Conservation (phyloP, 1,284 basidiomycete species). For the Blastosporella zonata region DNA sequence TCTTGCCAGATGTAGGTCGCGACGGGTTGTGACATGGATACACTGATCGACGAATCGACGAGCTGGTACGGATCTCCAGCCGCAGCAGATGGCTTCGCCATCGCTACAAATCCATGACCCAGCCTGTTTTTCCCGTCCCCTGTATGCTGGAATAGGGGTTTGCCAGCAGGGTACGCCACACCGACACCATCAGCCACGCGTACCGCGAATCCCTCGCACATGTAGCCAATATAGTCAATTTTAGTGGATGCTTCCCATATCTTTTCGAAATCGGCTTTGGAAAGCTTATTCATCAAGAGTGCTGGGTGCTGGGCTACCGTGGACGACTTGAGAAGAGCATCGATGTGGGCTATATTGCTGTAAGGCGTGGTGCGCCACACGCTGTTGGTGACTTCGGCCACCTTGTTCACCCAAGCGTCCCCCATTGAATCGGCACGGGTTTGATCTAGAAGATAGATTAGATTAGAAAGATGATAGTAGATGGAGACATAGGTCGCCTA, state of each 20-base stretch:
- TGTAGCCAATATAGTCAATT: not conserved
- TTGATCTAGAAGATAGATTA: not conserved
- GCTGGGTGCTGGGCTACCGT: not conserved
- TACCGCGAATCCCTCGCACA: not conserved
- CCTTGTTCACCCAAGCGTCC: not conserved
- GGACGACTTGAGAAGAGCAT: not conserved
- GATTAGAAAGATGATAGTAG: not conserved
- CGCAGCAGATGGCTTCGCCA: not conserved
- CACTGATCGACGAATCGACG: not conserved
- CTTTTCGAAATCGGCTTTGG: no score
- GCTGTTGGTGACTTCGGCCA: not conserved
- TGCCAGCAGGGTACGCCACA: not conserved
- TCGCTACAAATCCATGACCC: not conserved
- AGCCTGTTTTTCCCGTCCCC: not conserved
- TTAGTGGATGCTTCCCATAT: not conserved
- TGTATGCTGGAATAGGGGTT: not conserved
- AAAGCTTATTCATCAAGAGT: no score
- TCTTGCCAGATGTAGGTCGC: not conserved
- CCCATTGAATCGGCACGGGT: no score
- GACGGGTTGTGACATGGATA: not conserved
- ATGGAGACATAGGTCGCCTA: not conserved
- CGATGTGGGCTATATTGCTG: not conserved
- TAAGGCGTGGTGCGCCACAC: not conserved
- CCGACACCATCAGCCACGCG: not conserved
- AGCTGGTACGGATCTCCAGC: not conserved